Evolutionary conservation across 2,329 filamentous ascomycete genomes (phyloP), one percentile per base, ranked within the genome.

Genomic region (Nannizzia gypsea): DNA sequence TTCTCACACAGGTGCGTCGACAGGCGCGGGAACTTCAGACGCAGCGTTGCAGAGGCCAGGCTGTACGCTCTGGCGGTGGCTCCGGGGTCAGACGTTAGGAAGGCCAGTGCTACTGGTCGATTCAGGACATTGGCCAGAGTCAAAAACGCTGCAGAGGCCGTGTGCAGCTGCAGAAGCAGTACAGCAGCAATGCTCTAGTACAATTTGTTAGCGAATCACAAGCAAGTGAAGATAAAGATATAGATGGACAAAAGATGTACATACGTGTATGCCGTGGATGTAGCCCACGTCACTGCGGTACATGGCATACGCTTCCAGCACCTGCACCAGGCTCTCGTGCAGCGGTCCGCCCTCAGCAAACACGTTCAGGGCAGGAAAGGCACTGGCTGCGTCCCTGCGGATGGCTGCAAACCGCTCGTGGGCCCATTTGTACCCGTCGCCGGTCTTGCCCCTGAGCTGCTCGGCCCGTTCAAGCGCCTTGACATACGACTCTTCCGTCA

Each of bases 231-330:
- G 2, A 22, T 40, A 13, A 28, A 17, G 34, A n/a, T n/a, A n/a
- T n/a, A n/a, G n/a, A n/a, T n/a, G n/a, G n/a, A n/a, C n/a, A n/a
- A n/a, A n/a, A n/a, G n/a, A n/a, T n/a, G n/a, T n/a, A 69, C 77
- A 69, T 64, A 79, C 74, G 65, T 84, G 83, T 61, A 83, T 80
- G 59, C 82, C 81, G 64, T 78, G 77, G 58, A 81, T 76, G 63
- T 83, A 84, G 58, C 82, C 81, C 42, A 85, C 80, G 65, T 85
- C 83, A 56, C 79, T 79, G 63, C 83, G 80, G 69, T 86, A 86
- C 74, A 82, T 81, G 8, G 80, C 78, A 68, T 85, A 85, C 28
- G 83, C 83, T 64, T 83, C 77, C 62, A 84, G 76, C 8, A 86
- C 78, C 66, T 85, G 77, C 24, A 81, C 73, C 22, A 86, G 73